These are phyloP conservation scores for Stentor roeselii DNA, from an alignment of 73 alveolate species.

Conservation along the genomic window DNA sequence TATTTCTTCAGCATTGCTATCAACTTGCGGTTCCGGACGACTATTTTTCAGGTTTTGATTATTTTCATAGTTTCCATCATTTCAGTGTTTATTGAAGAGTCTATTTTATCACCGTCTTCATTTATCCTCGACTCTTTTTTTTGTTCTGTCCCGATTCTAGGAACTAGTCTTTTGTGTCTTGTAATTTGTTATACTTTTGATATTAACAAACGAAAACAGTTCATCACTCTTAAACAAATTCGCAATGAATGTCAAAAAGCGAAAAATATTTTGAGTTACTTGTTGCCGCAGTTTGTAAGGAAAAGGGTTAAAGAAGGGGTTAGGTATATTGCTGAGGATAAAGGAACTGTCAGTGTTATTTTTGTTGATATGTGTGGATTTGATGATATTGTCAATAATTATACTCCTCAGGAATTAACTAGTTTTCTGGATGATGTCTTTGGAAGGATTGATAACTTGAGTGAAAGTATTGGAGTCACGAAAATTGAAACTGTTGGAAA, in stretches of 20 bases:
- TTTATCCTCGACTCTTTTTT: too few species aligned
- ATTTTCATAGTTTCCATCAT: too few species aligned
- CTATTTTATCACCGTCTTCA: too few species aligned
- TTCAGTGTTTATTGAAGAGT: too few species aligned
- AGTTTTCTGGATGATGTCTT: slow-evolving; percentile 48
- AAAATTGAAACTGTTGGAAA: slow-evolving; percentile 85
- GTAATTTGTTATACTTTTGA: too few species aligned
- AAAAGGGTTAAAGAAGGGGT: background rate
- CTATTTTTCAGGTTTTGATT: too few species aligned
- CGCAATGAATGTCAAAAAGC: background rate
- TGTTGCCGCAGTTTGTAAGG: background rate
- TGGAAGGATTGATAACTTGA: slow-evolving; percentile 48
- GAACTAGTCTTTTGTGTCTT: too few species aligned
- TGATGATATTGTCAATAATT: slow-evolving; percentile 48
- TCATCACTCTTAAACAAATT: too few species aligned
- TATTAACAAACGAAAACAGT: too few species aligned
- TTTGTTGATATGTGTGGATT: slow-evolving; percentile 52
- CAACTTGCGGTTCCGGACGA: too few species aligned
- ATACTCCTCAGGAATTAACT: slow-evolving; percentile 45
- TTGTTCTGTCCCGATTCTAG: too few species aligned
- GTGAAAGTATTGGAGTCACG: slow-evolving; percentile 39
- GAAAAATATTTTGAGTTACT: background rate
- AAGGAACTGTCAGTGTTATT: slow-evolving; percentile 39
- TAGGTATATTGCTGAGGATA: background rate
- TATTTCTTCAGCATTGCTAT: too few species aligned